Conservation (phyloP, 441 rosid genomes). For the Arabidopsis hybrid region DNA sequence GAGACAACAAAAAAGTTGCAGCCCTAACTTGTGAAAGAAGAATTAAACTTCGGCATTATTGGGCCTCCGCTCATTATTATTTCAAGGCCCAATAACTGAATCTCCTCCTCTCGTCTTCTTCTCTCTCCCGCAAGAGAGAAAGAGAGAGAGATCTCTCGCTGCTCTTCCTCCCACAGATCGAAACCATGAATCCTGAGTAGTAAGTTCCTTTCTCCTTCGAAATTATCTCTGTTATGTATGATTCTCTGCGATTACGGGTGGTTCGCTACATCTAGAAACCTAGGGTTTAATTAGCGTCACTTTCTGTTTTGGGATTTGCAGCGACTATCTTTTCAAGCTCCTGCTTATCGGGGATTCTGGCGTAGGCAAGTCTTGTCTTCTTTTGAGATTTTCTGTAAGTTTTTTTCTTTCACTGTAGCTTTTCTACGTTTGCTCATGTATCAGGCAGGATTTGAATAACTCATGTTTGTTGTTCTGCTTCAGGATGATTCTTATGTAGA, state of each 20-base stretch:
- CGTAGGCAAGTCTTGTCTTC: constrained; percentile 73
- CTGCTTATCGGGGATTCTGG: constrained; percentile 75
- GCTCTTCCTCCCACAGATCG: background rate
- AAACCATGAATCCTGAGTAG: constrained; percentile 18
- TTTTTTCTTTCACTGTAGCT: background rate
- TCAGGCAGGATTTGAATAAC: background rate
- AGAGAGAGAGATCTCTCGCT: background rate
- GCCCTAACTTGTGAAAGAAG: background rate
- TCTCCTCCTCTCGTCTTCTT: background rate
- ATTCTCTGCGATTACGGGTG: background rate
- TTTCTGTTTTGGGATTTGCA: constrained; percentile 40
- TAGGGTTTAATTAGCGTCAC: background rate
- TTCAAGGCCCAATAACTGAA: background rate
- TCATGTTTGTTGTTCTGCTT: background rate
- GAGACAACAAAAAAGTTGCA: background rate
- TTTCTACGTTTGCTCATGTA: background rate
- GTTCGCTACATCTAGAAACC: background rate
- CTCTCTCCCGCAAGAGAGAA: background rate
- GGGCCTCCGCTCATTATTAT: background rate
- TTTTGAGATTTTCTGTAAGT: constrained; percentile 70
- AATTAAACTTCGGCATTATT: background rate
- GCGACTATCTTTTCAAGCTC: constrained; percentile 75
- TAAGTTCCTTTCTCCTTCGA: background rate
- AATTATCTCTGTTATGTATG: background rate
- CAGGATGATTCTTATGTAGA: constrained; percentile 71